A percentile compares a stretch with the other conserved stretches of the same genome.
These are phyloP conservation scores for Capsicum rhomboideum DNA, from an alignment of 257 asterid species.

Conservation along the genomic window DNA sequence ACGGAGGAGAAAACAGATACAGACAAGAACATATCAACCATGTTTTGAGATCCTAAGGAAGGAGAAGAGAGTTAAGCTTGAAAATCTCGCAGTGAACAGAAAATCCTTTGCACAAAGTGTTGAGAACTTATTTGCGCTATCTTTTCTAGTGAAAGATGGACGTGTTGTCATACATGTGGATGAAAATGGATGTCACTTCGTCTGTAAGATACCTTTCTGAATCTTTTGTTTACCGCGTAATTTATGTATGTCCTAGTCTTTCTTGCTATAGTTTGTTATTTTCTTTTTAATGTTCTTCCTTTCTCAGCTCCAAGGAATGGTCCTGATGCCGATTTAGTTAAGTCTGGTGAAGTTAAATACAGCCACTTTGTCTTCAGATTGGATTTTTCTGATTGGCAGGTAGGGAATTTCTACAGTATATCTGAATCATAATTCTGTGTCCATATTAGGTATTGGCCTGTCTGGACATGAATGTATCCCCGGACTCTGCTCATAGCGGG, in stretches of 20 bases:
- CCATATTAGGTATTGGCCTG: background rate
- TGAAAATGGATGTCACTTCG: slow-evolving; percentile 33
- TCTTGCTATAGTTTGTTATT: background rate
- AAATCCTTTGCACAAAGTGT: slow-evolving; percentile 47
- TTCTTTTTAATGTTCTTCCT: background rate
- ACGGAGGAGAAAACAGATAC: slow-evolving; percentile 27
- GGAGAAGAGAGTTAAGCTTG: slow-evolving; percentile 25
- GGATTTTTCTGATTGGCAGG: slow-evolving; percentile 57
- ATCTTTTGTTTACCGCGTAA: background rate
- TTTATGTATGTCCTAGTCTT: background rate
- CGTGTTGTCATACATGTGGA: slow-evolving; percentile 28
- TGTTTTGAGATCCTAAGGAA: slow-evolving; percentile 37
- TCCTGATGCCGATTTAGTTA: slow-evolving; percentile 25
- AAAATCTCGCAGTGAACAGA: slow-evolving; percentile 35
- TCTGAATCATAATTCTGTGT: background rate
- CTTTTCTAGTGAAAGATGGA: slow-evolving; percentile 58
- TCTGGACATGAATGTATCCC: background rate
- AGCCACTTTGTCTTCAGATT: slow-evolving; percentile 40
- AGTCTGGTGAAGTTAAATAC: slow-evolving; percentile 26
- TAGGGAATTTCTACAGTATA: background rate
- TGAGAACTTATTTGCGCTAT: slow-evolving; percentile 51
- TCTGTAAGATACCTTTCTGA: slow-evolving; percentile 25
- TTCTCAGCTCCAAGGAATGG: slow-evolving; percentile 39
- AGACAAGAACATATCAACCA: slow-evolving; percentile 18
- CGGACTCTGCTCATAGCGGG: too few relatives aligned